Base-by-base conservation (phyloP, 805 yeast genomes). In the Schwanniomyces polymorphus region DNA sequence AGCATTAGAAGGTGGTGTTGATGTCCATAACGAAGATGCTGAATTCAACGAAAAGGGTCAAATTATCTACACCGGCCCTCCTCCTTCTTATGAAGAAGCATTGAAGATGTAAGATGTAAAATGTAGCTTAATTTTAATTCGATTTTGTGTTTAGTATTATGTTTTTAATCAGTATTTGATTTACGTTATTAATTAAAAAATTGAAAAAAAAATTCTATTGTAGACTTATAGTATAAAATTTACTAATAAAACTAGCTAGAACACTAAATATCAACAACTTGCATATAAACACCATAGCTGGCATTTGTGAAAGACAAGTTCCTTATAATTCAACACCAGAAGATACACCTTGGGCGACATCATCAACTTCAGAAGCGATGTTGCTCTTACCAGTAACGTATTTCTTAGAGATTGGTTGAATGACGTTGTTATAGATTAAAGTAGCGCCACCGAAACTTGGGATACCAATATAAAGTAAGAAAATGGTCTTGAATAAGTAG, bases 371-470 rank as follows among this genome's bases (percentile, higher is more conserved):
- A 49, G 65, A 63, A 47, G 80, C 61, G 46, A 78, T 57, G 16
- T 60, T 43, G 38, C 49, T 47, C 51, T 53, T 55, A 37, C 52
- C 54, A 39, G 52, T 57, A 41, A 79, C 56, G 56, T 75, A 73
- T 44, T 61, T 71, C 42, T 75, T 70, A 44, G 81, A 57, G 34
- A 88, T 55, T 55, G 98, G 98, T 63, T 79, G 79, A 65, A 94
- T 76, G 27, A 87, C 57, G 44, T 72, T 64, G 46, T 64, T 57
- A 79, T 89, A 94, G 43, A 94, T 81, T 48, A 83, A 55, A 48
- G 74, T 74, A 47, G 98, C 96, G 65, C 99, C 99, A 48, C 89
- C 86, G 63, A 86, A 84, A 57, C 83, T 79, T 53, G 99, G 98
- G 45, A 91, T 78, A 46, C 94, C 90, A 61, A 92, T 82, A 78